phyloP scores from a whole-genome alignment of 345 rosid species.

The Psidium friedrichsthalianum region DNA sequence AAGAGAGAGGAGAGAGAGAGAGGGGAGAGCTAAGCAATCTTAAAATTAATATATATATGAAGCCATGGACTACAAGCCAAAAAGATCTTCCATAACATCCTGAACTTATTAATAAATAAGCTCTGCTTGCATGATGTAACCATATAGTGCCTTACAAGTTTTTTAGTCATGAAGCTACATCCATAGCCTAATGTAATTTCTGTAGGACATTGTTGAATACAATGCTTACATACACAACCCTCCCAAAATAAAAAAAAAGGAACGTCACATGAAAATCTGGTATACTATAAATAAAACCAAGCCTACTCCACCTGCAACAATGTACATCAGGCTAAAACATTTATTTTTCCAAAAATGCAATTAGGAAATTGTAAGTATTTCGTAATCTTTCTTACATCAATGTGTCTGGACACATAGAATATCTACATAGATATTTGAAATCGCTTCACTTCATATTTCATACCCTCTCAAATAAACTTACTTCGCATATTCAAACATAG shows the following conservation, averaged over 20 bases:
- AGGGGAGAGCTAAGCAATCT: neutral
- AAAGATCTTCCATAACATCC: neutral
- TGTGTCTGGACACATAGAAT: neutral
- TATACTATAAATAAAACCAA: neutral
- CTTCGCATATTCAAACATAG: neutral
- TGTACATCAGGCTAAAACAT: neutral
- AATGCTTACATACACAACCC: neutral
- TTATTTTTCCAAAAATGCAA: neutral
- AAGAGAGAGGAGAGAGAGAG: neutral
- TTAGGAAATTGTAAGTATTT: neutral
- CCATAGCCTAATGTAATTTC: neutral
- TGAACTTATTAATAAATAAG: neutral
- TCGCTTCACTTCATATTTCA: neutral
- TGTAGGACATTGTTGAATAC: neutral
- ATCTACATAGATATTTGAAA: neutral
- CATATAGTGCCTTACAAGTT: neutral
- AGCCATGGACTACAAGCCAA: neutral
- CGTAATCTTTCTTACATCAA: neutral
- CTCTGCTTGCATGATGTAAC: neutral
- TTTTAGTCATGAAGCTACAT: neutral
- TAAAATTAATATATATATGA: neutral
- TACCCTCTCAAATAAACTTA: neutral
- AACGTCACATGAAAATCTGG: neutral
- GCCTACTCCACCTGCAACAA: neutral
- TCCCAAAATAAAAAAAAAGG: neutral